These are phyloP conservation scores for Claviceps arundinis DNA, from an alignment of 2,329 filamentous ascomycete species.

Conservation along the genomic window DNA sequence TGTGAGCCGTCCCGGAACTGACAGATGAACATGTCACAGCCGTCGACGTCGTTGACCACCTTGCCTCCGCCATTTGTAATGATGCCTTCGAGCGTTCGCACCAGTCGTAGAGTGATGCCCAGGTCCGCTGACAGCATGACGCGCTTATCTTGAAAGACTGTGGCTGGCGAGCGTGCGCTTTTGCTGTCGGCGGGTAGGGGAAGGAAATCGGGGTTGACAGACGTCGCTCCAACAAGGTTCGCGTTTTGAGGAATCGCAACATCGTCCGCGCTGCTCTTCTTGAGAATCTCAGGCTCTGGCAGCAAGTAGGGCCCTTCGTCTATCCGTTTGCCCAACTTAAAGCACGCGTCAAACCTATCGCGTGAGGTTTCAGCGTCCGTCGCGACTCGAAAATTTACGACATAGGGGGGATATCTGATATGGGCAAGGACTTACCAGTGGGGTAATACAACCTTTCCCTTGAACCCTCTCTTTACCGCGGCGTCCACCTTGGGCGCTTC, in stretches of 20 bases:
- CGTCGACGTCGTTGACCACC: slow-evolving; percentile 49
- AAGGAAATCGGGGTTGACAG: slow-evolving; percentile 29
- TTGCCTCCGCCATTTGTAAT: slow-evolving; percentile 59
- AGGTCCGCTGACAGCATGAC: slow-evolving; percentile 69
- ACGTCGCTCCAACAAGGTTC: slow-evolving; percentile 55
- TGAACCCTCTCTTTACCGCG: slow-evolving; percentile 50
- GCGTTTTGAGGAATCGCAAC: slow-evolving; percentile 43
- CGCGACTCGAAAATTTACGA: background rate
- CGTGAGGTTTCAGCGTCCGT: background rate
- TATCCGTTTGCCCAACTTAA: slow-evolving; percentile 84
- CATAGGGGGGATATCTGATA: too few species aligned
- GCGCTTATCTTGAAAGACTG: slow-evolving; percentile 65
- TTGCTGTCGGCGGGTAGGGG: slow-evolving; percentile 28
- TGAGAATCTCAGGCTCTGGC: slow-evolving; percentile 76
- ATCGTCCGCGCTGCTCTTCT: slow-evolving; percentile 38
- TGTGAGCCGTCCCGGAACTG: slow-evolving; percentile 71
- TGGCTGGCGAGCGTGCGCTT: slow-evolving; percentile 38
- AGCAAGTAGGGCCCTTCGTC: slow-evolving; percentile 76
- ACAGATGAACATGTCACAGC: slow-evolving; percentile 75
- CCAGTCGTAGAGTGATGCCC: slow-evolving; percentile 52
- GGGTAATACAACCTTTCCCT: slow-evolving; percentile 74
- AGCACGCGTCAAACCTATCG: slow-evolving; percentile 83
- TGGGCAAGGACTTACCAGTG: slow-evolving; percentile 54
- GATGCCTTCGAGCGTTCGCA: slow-evolving; percentile 54
- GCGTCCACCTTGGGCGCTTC: slow-evolving; percentile 58